Conservation (phyloP, 2,329 filamentous ascomycete genomes). For the Dactylellina haptotyla region DNA sequence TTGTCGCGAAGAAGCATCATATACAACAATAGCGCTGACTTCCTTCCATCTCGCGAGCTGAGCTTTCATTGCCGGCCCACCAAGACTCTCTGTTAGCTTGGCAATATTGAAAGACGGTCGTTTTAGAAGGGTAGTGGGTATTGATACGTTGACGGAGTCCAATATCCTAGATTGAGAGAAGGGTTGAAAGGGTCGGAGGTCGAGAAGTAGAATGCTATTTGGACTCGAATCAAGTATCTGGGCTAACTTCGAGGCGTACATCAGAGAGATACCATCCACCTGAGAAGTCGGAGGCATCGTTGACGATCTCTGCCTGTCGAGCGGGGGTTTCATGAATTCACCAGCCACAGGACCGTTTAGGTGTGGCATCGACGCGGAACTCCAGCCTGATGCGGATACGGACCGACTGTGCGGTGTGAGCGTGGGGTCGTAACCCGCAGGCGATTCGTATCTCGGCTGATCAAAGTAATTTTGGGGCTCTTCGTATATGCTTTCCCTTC, state of each 20-base stretch:
- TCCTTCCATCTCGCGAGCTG: conserved; percentile 81
- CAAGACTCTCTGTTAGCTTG: conserved; percentile 88
- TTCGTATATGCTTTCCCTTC: conserved; percentile 36
- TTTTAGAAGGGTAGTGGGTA: conserved; percentile 92
- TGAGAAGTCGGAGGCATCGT: conserved; percentile 54
- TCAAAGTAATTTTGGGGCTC: conserved; percentile 52
- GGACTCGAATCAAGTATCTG: conserved; percentile 55
- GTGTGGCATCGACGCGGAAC: conserved; percentile 37
- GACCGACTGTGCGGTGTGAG: conserved; percentile 38
- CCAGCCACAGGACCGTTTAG: conserved; percentile 36
- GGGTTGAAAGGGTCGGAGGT: conserved; percentile 86
- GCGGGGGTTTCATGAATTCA: conserved; percentile 23
- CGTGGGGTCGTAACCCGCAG: conserved; percentile 20
- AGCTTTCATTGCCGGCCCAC: conserved; percentile 73
- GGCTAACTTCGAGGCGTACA: conserved; percentile 53
- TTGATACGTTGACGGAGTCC: conserved; percentile 89
- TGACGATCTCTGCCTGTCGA: conserved; percentile 53
- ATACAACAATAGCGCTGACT: conserved; percentile 82
- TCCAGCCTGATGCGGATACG: conserved; percentile 47
- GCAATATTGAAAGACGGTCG: conserved; percentile 87
- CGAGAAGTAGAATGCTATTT: conserved; percentile 74
- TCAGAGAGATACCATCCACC: conserved; percentile 55
- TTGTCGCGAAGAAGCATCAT: conserved; percentile 80
- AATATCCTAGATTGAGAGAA: conserved; percentile 78
- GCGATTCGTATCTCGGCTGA: conserved; percentile 43